Conservation (phyloP, 2,329 filamentous ascomycete genomes). For the Ophiosphaerella herpotricha region DNA sequence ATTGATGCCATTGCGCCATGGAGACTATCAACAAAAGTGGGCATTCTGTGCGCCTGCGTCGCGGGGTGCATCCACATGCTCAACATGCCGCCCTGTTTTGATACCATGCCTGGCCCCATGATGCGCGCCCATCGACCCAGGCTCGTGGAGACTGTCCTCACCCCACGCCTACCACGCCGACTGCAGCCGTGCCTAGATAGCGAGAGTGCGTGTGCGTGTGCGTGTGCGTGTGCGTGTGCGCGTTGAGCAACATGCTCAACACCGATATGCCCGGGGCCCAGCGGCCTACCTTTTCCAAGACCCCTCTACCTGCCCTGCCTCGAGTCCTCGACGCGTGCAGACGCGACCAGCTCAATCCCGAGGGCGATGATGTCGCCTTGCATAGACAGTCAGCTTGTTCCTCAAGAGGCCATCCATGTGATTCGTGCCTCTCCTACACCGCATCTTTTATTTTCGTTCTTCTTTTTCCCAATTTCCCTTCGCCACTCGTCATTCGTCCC, state of each 20-base stretch:
- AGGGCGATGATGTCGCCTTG: conserved; percentile 10
- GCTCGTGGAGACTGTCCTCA: too few relatives aligned
- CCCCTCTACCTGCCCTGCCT: conserved; percentile 7
- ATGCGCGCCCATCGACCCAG: too few relatives aligned
- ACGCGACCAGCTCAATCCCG: too few relatives aligned
- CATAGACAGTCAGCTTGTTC: conserved; percentile 3
- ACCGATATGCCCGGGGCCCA: too few relatives aligned
- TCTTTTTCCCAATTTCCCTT: too few relatives aligned
- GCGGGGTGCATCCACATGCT: conserved; percentile 3
- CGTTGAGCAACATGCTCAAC: too few relatives aligned
- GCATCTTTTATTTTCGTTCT: conserved; percentile 3
- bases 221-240: too few relatives aligned
- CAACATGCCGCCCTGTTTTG: neutral
- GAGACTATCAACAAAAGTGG: conserved; percentile 2
- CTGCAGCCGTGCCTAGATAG: too few relatives aligned
- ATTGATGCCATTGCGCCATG: neutral
- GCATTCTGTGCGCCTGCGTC: neutral
- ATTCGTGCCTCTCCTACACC: conserved; percentile 19
- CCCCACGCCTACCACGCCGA: too few relatives aligned
- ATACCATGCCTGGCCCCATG: neutral
- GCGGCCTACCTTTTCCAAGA: too few relatives aligned
- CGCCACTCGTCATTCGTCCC: neutral
- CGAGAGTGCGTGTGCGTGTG: too few relatives aligned
- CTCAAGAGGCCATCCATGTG: neutral
- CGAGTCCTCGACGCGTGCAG: conserved; percentile 1